These are phyloP conservation scores for Gonium pectorale DNA, from an alignment of 139 green algal genomes.

Conservation along the genomic window DNA sequence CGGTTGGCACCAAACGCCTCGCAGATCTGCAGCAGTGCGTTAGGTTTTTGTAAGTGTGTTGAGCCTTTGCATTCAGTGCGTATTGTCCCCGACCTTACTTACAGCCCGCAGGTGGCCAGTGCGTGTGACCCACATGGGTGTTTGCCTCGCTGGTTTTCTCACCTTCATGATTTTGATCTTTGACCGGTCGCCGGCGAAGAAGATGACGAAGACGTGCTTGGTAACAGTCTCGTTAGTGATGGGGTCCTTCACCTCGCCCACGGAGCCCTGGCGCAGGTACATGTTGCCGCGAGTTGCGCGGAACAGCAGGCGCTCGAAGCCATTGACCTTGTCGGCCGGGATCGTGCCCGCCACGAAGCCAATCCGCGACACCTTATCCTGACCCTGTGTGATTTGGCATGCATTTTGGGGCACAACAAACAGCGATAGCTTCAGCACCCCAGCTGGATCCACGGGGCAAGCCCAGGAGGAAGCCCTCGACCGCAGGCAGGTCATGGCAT, in stretches of 20 bases:
- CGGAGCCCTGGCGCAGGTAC: constrained; percentile 84
- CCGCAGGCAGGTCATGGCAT: too few relatives aligned
- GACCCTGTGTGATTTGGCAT: too few relatives aligned
- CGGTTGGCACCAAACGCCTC: constrained; percentile 96
- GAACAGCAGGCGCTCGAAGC: constrained; percentile 97
- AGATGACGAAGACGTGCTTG: constrained; percentile 97
- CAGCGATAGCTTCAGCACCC: too few relatives aligned
- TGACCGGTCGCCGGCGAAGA: constrained; percentile 95
- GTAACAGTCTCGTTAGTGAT: constrained; percentile 82
- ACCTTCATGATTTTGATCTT: constrained; percentile 94
- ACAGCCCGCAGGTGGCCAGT: too few relatives aligned
- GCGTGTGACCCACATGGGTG: neutral
- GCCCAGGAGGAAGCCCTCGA: too few relatives aligned
- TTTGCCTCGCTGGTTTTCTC: too few relatives aligned
- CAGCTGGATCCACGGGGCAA: too few relatives aligned
- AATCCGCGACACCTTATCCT: constrained; percentile 80
- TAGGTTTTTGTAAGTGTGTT: too few relatives aligned
- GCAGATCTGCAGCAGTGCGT: too few relatives aligned
- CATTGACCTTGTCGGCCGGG: constrained; percentile 77
- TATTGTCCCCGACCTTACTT: too few relatives aligned
- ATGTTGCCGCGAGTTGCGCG: constrained; percentile 97
- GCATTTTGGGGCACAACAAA: too few relatives aligned
- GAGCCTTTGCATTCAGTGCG: too few relatives aligned
- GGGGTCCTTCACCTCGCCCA: constrained; percentile 84
- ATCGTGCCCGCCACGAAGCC: constrained; percentile 95